These are phyloP conservation scores for Citrus unshiu DNA, from an alignment of 345 rosid genomes.

Conservation along the genomic window DNA sequence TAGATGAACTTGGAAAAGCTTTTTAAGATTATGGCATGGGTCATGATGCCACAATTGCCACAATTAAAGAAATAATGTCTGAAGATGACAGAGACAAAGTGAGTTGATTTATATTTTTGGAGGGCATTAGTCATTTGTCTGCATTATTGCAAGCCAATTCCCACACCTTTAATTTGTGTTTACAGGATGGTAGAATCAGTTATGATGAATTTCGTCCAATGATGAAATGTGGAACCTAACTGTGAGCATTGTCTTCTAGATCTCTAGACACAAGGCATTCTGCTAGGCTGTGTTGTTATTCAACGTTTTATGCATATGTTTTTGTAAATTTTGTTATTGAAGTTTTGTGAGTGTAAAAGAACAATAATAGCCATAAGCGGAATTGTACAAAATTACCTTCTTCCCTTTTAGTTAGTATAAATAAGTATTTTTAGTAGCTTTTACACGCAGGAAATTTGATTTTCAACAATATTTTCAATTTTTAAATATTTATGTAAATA, in stretches of 20 bases:
- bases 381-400: too few species aligned
- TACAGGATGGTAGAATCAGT: slow-evolving; percentile 88
- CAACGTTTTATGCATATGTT: too few species aligned
- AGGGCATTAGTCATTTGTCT: background rate
- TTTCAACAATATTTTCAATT: too few species aligned
- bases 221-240: slow-evolving; percentile 82
- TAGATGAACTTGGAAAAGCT: slow-evolving; percentile 72
- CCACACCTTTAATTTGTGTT: background rate
- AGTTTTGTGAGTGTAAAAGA: background rate
- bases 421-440: too few species aligned
- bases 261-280: too few species aligned
- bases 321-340: too few species aligned
- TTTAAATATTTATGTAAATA: too few species aligned
- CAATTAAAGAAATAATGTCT: slow-evolving; percentile 75
- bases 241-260: slow-evolving; percentile 46
- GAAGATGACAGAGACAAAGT: slow-evolving; percentile 90
- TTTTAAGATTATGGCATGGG: slow-evolving; percentile 82
- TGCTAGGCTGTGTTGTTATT: too few species aligned
- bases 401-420: too few species aligned
- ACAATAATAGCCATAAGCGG: too few species aligned
- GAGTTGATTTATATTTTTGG: slow-evolving; percentile 17
- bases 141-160: background rate
- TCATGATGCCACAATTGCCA: slow-evolving; percentile 32
- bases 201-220: slow-evolving; percentile 74
- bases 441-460: accelerated